Percentiles rank a stretch among this genome's conserved stretches.
These are phyloP conservation scores for Beta lomatogona DNA, from an alignment of 179 eudicot genomes.

Conservation along the genomic window DNA sequence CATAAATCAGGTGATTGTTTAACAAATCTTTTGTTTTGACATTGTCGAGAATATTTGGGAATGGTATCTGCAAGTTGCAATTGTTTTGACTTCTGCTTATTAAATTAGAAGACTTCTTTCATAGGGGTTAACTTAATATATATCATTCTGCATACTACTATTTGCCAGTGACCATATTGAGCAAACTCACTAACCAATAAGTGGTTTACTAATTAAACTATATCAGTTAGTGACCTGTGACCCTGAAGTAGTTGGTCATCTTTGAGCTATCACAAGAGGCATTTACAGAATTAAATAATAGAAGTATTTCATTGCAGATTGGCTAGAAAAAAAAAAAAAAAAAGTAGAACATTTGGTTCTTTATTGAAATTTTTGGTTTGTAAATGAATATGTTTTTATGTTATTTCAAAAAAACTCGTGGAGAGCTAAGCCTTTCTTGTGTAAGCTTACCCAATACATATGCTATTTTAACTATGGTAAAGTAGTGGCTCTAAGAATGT, in stretches of 20 bases:
- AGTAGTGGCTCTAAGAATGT: neutral
- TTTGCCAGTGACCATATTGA: conserved; percentile 13
- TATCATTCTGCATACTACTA: neutral
- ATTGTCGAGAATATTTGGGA: conserved; percentile 13
- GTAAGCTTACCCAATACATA: neutral
- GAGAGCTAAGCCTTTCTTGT: neutral
- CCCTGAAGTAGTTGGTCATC: conserved; percentile 2
- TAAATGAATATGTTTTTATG: too few relatives aligned
- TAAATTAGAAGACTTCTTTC: conserved; percentile 9
- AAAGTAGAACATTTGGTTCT: too few relatives aligned
- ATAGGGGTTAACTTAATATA: neutral
- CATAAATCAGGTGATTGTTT: conserved; percentile 13
- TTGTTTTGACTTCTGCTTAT: conserved; percentile 17
- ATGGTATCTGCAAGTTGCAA: conserved; percentile 19
- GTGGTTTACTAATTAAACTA: conserved; percentile 11
- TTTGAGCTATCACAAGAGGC: conserved; percentile 14
- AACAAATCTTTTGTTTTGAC: neutral
- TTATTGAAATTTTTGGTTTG: too few relatives aligned
- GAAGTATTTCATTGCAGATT: neutral
- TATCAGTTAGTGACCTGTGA: neutral
- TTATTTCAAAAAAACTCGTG: too few relatives aligned
- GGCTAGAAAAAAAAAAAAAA: neutral
- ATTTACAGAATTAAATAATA: conserved; percentile 1
- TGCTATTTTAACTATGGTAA: neutral
- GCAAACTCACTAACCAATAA: conserved; percentile 17